Conservation (phyloP, 805 yeast genomes). For the Pichia pseudocactophila region DNA sequence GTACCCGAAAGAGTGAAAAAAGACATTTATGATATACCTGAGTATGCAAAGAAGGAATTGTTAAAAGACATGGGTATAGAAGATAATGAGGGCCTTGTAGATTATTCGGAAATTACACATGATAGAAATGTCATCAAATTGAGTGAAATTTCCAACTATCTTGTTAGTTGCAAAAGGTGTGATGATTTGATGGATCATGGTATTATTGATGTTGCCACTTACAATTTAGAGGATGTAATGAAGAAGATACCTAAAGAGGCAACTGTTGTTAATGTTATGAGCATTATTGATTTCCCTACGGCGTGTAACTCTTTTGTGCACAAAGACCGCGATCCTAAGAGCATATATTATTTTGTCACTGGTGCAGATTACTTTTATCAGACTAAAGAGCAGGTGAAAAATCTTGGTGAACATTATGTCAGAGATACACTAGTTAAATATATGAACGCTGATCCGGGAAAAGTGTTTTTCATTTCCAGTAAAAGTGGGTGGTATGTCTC, state of each 20-base stretch:
- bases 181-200: slow-evolving; percentile 5
- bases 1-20: background rate
- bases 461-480: slow-evolving; percentile 44
- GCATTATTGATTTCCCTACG: slow-evolving; percentile 67
- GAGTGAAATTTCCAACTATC: background rate
- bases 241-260: slow-evolving; percentile 35
- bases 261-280: slow-evolving; percentile 50
- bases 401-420: slow-evolving; percentile 26
- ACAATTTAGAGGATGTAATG: slow-evolving; percentile 25
- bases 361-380: slow-evolving; percentile 31
- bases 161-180: slow-evolving; percentile 6
- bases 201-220: background rate
- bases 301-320: slow-evolving; percentile 34
- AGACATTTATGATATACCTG: background rate
- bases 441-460: slow-evolving; percentile 23
- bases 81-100: background rate
- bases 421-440: slow-evolving; percentile 24
- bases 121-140: slow-evolving; percentile 2
- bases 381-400: slow-evolving; percentile 14
- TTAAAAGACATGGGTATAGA: slow-evolving; percentile 5
- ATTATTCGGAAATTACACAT: background rate
- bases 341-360: slow-evolving; percentile 34
- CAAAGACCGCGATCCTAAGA: slow-evolving; percentile 27
- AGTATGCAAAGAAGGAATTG: slow-evolving; percentile 3
- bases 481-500: slow-evolving; percentile 43